phyloP scores from a whole-genome alignment of 2,329 filamentous ascomycete genomes.

The Alternaria burnsii region DNA sequence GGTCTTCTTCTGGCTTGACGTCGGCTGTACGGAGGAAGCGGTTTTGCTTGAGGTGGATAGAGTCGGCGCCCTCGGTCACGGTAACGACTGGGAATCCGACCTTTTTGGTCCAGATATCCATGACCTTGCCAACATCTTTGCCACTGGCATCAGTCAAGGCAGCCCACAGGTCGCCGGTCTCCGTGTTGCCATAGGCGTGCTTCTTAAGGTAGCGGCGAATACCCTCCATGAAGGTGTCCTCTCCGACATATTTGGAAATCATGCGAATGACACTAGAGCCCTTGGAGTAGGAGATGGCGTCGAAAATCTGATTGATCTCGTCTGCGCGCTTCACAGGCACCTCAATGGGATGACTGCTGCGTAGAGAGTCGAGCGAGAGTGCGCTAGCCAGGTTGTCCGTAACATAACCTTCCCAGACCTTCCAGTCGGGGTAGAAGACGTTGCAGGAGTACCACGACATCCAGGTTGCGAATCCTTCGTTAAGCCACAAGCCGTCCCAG shows the following conservation, averaged over 20 bases:
- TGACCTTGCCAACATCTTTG: constrained; percentile 87
- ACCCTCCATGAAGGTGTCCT: constrained; percentile 91
- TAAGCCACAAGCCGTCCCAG: constrained; percentile 97
- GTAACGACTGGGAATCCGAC: constrained; percentile 92
- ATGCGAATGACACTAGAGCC: constrained; percentile 95
- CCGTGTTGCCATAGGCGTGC: constrained; percentile 95
- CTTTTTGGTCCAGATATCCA: constrained; percentile 97
- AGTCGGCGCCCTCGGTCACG: constrained; percentile 77
- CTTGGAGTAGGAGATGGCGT: constrained; percentile 97
- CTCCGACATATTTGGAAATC: constrained; percentile 94
- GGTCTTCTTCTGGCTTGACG: constrained; percentile 90
- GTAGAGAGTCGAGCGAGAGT: constrained; percentile 84
- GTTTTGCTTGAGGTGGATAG: constrained; percentile 91
- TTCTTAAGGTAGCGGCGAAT: constrained; percentile 91
- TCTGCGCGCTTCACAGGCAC: constrained; percentile 94
- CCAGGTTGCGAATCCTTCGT: constrained; percentile 91
- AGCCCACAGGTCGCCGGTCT: constrained; percentile 89
- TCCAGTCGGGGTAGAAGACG: constrained; percentile 96
- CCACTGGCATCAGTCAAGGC: constrained; percentile 87
- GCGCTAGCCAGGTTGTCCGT: constrained; percentile 91
- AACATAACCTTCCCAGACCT: constrained; percentile 95
- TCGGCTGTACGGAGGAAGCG: constrained; percentile 92
- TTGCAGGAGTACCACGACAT: constrained; percentile 97
- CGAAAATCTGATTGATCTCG: constrained; percentile 98
- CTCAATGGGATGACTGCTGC: constrained; percentile 96